Percentiles rank a stretch among this genome's conserved stretches.
These are phyloP conservation scores for Orbilia javanica DNA, from an alignment of 2,329 filamentous ascomycete genomes.

Conservation along the genomic window DNA sequence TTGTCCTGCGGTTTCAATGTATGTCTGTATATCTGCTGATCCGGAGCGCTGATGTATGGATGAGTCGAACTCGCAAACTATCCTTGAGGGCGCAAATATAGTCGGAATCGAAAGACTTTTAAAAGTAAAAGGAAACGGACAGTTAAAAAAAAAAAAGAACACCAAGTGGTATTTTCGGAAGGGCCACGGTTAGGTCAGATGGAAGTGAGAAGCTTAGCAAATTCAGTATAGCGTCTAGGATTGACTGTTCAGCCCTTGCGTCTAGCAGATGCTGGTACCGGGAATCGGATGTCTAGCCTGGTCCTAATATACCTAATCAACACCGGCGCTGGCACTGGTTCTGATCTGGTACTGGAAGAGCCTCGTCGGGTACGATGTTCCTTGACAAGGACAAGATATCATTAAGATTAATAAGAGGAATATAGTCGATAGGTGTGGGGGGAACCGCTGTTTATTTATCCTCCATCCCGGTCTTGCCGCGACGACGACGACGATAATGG, in stretches of 20 bases:
- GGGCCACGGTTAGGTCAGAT: not conserved
- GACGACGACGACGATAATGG: too few species aligned
- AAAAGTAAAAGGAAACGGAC: too few species aligned
- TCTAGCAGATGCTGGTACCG: constrained; percentile 11
- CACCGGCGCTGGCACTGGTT: too few species aligned
- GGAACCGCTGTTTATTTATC: not conserved
- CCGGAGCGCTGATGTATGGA: too few species aligned
- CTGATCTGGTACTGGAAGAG: not conserved
- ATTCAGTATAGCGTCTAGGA: constrained; percentile 22
- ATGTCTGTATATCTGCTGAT: not conserved
- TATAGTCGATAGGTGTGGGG: too few species aligned
- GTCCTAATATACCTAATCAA: too few species aligned
- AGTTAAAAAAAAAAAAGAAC: not conserved
- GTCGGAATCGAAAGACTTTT: too few species aligned
- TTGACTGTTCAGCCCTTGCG: constrained; percentile 19
- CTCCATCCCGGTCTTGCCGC: not conserved
- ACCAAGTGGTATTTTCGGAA: constrained; percentile 17
- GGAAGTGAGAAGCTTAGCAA: not conserved
- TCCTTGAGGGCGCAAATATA: constrained; percentile 4
- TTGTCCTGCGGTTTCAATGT: not conserved
- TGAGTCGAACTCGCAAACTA: not conserved
- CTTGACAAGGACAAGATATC: not conserved
- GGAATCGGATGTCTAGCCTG: constrained; percentile 12
- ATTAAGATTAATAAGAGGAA: too few species aligned
- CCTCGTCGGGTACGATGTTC: constrained; percentile 3